Evolutionary conservation across 768 basidiomycete genomes (phyloP), one percentile per base, ranked within the genome.

Genomic region (Cystoderma amianthinum): DNA sequence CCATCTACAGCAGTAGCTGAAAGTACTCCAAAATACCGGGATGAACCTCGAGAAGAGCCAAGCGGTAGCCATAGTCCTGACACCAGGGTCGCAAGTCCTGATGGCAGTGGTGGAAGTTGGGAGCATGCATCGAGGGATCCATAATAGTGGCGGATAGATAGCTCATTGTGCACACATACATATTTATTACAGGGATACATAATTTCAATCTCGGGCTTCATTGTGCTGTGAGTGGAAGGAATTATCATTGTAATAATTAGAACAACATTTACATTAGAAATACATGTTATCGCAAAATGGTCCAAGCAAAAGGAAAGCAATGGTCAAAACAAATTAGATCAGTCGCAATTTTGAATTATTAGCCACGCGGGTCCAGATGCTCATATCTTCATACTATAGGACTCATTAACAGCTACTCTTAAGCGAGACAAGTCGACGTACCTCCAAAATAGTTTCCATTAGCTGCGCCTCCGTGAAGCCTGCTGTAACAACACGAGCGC

Each of bases 381-480:
- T 78, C 48, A 94, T 68, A 36, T 82, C 74, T 60, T 96, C 93
- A 59, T 96, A 97, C 94, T 97, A 54, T 5, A 41, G 30, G 22
- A 44, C 38, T 44, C 41, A 52, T 45, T 41, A 37, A 53, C 18
- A 44, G 2, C 15, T 7, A 18, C 34, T 5, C 24, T 41, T 5
- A 41, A 4, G 38, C 36, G 38, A 32, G 18, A 41, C 40, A 46
- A 16, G 17, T 11, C 44, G 19, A 56, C 80, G 59, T 54, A 93
- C 93, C 69, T 85, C 72, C 13, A 70, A 52, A 38, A 97, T 84
- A 1, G 90, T 88, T 46, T 89, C 82, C 70, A 85, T 88, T 11
- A 99, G 72, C 61, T 92, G 86, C 1, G 74, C 80, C 58, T 99
- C 95, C 11, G 91, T 97, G 63, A 85, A 96, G 13, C 94, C 94